Base-by-base conservation (phyloP, 257 asterid genomes). In the Primulina huaijiensis region DNA sequence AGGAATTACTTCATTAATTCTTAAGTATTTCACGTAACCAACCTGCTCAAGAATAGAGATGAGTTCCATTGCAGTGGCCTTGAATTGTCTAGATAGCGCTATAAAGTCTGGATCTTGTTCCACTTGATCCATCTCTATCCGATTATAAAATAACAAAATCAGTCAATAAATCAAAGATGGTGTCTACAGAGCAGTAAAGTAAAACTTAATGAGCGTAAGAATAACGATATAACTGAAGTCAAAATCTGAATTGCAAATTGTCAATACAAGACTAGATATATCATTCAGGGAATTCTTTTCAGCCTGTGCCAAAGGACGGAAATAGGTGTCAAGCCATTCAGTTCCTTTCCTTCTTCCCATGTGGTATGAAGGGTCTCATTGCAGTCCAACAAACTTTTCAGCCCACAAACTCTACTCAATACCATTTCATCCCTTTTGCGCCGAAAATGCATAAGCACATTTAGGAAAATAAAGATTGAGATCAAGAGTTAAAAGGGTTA, bases 41-140 rank as follows among this genome's bases (percentile, higher is more conserved):
- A 94, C 99, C 97, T 91, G 99, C 89, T 94, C 97, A 72, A 91
- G 93, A 74, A 88, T 88, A 81, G 97, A 89, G 77, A 94, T 85
- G 60, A 94, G 97, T 85, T 94, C 99, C 83, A 77, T 86, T 16
- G 99, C 97, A 37, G 90, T 89, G 61, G 92, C 91, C 89, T 91
- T 94, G 84, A 91, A 94, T 76, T 94, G 97, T 78, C 95, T 90
- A 69, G 99, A 89, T 75, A 94, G 83, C 70, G 96, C 84, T 64
- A 83, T 75, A 72, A 94, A 94, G 71, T 94, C 97, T 64, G 96
- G 95, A 67, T 94, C 99, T 78, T 89, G 96, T 78, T 91, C 99
- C 74, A 91, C 90, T 79, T 86, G 94, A 65, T 89, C 97, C 95
- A 94, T 88, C 87, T 89, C 99, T 94, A 71, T 68, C 82, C 72